These are phyloP conservation scores for Kodamaea alishanica DNA, from an alignment of 1,139 yeast genomes.

Conservation along the genomic window DNA sequence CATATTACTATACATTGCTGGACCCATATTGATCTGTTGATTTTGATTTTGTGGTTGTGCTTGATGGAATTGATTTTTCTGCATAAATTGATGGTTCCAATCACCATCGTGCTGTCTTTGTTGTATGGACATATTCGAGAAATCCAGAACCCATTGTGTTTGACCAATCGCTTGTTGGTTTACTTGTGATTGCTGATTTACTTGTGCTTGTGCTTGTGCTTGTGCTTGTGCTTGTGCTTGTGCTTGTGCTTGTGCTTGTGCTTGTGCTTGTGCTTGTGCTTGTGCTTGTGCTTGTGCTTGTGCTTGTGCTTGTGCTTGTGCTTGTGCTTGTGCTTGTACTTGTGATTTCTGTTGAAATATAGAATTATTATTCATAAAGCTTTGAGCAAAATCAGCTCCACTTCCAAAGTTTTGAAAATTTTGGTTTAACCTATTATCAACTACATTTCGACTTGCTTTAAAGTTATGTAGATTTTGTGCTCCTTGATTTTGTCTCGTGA, in stretches of 20 bases:
- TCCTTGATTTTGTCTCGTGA: slow-evolving; percentile 8
- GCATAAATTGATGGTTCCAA: slow-evolving; percentile 32
- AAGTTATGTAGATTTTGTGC: slow-evolving; percentile 8
- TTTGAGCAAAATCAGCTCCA: slow-evolving; percentile 18
- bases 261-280: slow-evolving; percentile 11
- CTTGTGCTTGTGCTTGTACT: slow-evolving; percentile 15
- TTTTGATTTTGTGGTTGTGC: slow-evolving; percentile 10
- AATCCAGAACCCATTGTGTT: slow-evolving; percentile 33
- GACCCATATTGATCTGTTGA: slow-evolving; percentile 4
- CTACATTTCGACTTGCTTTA: slow-evolving; percentile 8
- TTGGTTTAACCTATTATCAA: slow-evolving; percentile 31
- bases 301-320: slow-evolving; percentile 3
- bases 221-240: slow-evolving; percentile 7
- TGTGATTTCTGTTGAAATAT: slow-evolving; percentile 11
- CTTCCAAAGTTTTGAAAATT: slow-evolving; percentile 34
- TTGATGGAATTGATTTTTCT: slow-evolving; percentile 15
- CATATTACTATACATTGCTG: not conserved
- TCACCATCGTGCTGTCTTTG: slow-evolving; percentile 12
- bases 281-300: slow-evolving; percentile 8
- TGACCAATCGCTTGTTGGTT: slow-evolving; percentile 10
- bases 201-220: slow-evolving; percentile 8
- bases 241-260: slow-evolving; percentile 13
- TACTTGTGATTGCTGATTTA: slow-evolving; percentile 12
- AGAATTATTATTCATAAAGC: slow-evolving; percentile 18
- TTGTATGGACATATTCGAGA: slow-evolving; percentile 24